A percentile compares a stretch with the other conserved stretches of the same genome.
Evolutionary conservation across 306 rosid species (phyloP).

Genomic region (Oxytropis ochrocephala): DNA sequence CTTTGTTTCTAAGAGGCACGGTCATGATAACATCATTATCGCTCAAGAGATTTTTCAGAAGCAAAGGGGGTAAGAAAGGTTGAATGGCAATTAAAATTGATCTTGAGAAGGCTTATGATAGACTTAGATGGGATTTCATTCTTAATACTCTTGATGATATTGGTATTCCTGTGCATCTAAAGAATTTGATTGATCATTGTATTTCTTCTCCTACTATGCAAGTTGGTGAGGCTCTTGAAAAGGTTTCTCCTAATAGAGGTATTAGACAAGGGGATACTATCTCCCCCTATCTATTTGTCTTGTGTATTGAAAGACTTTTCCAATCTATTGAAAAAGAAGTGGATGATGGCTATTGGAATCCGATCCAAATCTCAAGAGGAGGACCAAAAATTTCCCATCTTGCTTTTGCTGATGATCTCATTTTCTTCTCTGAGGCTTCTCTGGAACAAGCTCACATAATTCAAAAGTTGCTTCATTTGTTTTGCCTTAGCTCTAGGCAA

Average conservation of each 20-base stretch:
- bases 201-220: neutral
- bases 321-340: neutral
- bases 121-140: neutral
- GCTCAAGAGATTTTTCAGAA: neutral
- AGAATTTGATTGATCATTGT: accelerated
- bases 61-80: neutral
- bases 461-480: accelerated
- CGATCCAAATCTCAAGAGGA: neutral
- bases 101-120: neutral
- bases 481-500: neutral
- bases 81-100: neutral
- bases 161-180: neutral
- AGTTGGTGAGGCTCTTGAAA: neutral
- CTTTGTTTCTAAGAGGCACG: neutral
- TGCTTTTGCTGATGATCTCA: neutral
- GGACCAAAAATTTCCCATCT: neutral
- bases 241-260: neutral
- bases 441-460: neutral
- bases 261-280: neutral
- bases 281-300: neutral
- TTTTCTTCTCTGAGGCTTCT: neutral
- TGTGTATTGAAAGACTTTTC: neutral
- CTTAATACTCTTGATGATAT: neutral
- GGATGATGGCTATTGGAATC: neutral
- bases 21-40: neutral